Percentiles rank a stretch among this genome's conserved stretches.
These are phyloP conservation scores for Akanthomyces uredinophilus DNA, from an alignment of 2,329 filamentous ascomycete genomes.

Conservation along the genomic window DNA sequence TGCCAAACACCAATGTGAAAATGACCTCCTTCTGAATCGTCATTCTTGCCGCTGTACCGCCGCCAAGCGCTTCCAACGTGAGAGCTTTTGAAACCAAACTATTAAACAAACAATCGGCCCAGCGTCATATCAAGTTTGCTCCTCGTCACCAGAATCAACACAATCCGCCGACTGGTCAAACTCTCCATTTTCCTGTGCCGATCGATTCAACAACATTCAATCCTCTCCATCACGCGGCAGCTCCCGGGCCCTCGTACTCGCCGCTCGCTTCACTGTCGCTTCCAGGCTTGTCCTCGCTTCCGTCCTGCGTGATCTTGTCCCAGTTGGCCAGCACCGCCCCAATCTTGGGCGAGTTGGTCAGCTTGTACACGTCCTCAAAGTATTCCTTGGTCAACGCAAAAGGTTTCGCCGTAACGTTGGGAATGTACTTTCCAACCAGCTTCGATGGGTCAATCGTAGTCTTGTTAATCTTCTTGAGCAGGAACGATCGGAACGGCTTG, in stretches of 20 bases:
- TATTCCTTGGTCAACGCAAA: conserved; percentile 98
- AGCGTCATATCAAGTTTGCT: not conserved
- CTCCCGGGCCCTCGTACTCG: conserved; percentile 37
- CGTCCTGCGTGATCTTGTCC: conserved; percentile 61
- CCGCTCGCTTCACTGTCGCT: conserved; percentile 37
- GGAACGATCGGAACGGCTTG: conserved; percentile 96
- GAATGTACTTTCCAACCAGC: conserved; percentile 97
- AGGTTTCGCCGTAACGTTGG: conserved; percentile 93
- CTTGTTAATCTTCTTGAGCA: conserved; percentile 99
- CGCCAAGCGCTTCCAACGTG: not conserved
- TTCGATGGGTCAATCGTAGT: conserved; percentile 96
- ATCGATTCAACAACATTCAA: not conserved
- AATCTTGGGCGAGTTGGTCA: conserved; percentile 81
- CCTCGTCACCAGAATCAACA: conserved; percentile 3
- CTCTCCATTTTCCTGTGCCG: not conserved
- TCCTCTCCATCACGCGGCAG: conserved; percentile 32
- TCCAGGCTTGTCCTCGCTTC: conserved; percentile 25
- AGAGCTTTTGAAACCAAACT: not conserved
- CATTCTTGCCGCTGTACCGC: conserved; percentile 1
- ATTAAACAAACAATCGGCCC: not conserved
- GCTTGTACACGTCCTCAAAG: conserved; percentile 95
- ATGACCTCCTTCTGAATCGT: not conserved
- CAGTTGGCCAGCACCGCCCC: conserved; percentile 80
- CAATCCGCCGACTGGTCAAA: not conserved
- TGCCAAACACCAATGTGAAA: not conserved